These are phyloP conservation scores for Paracoccidioides lutzii DNA, from an alignment of 2,329 filamentous ascomycete genomes.

Conservation along the genomic window DNA sequence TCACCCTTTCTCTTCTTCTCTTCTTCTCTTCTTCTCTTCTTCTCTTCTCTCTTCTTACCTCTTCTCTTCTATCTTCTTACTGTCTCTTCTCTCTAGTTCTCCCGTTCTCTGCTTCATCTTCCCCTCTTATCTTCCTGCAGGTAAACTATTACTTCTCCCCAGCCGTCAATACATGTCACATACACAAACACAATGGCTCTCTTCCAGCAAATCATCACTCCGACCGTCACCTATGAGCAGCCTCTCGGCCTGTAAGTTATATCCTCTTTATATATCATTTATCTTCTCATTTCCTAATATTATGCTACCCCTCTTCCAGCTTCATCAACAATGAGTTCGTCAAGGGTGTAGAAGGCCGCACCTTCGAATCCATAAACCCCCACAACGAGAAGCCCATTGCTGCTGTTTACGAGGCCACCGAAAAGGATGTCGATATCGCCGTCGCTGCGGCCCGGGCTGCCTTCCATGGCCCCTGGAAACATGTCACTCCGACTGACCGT, in stretches of 20 bases:
- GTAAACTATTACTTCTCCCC: too few species aligned
- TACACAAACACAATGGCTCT: slow-evolving; percentile 23
- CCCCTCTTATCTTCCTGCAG: not conserved
- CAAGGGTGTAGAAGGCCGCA: slow-evolving; percentile 70
- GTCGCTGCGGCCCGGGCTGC: slow-evolving; percentile 77
- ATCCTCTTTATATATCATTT: not conserved
- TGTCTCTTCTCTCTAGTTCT: not conserved
- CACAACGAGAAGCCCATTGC: slow-evolving; percentile 71
- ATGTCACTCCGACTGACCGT: slow-evolving; percentile 57
- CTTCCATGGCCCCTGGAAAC: slow-evolving; percentile 60
- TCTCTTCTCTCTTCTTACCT: not conserved
- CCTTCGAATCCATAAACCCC: slow-evolving; percentile 87
- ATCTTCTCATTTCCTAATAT: not conserved
- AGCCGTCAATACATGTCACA: too few species aligned
- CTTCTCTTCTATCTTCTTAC: not conserved
- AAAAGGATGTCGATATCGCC: slow-evolving; percentile 64
- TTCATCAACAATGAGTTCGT: slow-evolving; percentile 79
- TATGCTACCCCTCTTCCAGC: slow-evolving; percentile 6
- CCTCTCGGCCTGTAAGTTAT: slow-evolving; percentile 26
- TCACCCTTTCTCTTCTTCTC: not conserved
- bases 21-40: not conserved
- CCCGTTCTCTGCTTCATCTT: not conserved
- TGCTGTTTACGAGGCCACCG: slow-evolving; percentile 70
- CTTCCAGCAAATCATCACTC: slow-evolving; percentile 27
- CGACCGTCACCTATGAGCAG: slow-evolving; percentile 30